Base-by-base conservation (phyloP, 2,329 filamentous ascomycete genomes). In the Colletotrichum melonis region DNA sequence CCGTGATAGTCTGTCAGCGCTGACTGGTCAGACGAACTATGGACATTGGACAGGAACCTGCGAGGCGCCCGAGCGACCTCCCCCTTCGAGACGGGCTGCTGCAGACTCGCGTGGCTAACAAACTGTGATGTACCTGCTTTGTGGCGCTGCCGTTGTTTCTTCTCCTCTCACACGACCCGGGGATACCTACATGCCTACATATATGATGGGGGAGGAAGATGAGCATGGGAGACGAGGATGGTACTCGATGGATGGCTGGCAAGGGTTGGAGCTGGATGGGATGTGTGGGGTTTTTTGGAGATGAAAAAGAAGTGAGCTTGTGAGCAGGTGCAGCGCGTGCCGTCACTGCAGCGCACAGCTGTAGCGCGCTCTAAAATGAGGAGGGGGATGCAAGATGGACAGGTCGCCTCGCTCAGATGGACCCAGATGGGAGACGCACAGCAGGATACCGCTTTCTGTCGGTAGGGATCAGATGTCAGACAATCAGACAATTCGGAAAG, bases 31-130 rank as follows among this genome's bases (percentile, higher is more conserved):
- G 28, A 16, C 30, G 14, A 22, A 32, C 46, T 46, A 63, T 30
- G 46, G 30, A 16, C 38, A 42, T 42, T 42, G 38, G 38, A 42
- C 38, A 63, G 5, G 19, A 54, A 58, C 49, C 58, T 49, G 35
- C n/a, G 35, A 46, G 32, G 28, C 24, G 65, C 59, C 42, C 35
- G 28, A 54, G n/a, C 28, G 35, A 42, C 49, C 54, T 69, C 32
- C 59, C 66, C 42, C 38, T 69, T 69, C 55, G 66, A 69, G 65
- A 72, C 69, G 65, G 12, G 30, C 60, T 26, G 70, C 46, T 70
- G 56, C 71, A 73, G 60, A 73, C 46, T 73, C 67, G 71, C 67
- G 67, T 71, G 71, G 67, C 60, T 71, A 70, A 22, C 26, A 42
- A n/a, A 70, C 32, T 26, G 14, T 38, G 4, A 73, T 35, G 71